Conservation (phyloP, 345 rosid species). For the Lepidium africanum region DNA sequence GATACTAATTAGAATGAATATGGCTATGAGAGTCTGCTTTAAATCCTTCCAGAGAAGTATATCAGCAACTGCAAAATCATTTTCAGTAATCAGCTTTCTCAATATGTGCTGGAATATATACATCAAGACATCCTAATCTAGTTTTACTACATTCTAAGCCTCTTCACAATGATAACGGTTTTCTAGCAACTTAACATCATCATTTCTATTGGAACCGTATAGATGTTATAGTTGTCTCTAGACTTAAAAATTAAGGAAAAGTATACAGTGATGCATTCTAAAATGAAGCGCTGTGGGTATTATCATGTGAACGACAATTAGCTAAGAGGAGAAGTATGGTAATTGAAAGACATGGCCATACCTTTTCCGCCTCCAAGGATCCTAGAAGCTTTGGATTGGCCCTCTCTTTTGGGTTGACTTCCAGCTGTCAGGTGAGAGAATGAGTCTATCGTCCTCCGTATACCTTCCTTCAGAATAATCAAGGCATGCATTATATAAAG, state of each 20-base stretch:
- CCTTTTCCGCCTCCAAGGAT: slow-evolving; percentile 84
- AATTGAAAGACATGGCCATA: slow-evolving; percentile 21
- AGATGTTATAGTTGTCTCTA: background rate
- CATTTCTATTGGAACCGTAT: background rate
- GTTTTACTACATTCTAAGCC: background rate
- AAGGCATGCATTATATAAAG: background rate
- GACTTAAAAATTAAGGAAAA: background rate
- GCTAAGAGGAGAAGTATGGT: background rate
- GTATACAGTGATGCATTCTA: background rate
- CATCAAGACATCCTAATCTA: background rate
- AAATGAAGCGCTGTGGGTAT: background rate
- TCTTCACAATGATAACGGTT: background rate
- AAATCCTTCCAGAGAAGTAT: slow-evolving; percentile 83
- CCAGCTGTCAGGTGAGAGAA: slow-evolving; percentile 67
- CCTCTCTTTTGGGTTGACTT: slow-evolving; percentile 51
- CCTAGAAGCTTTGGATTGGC: slow-evolving; percentile 69
- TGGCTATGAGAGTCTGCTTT: slow-evolving; percentile 42
- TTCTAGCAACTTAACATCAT: background rate
- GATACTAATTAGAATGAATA: slow-evolving; percentile 49
- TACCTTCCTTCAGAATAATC: slow-evolving; percentile 61
- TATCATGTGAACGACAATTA: background rate
- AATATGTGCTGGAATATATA: background rate
- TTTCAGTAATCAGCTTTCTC: slow-evolving; percentile 2
- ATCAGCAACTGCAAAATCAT: slow-evolving; percentile 69
- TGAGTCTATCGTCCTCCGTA: slow-evolving; percentile 68